Base-by-base conservation (phyloP, 495 filamentous ascomycete genomes). In the Symbiotaphrina buchneri region DNA sequence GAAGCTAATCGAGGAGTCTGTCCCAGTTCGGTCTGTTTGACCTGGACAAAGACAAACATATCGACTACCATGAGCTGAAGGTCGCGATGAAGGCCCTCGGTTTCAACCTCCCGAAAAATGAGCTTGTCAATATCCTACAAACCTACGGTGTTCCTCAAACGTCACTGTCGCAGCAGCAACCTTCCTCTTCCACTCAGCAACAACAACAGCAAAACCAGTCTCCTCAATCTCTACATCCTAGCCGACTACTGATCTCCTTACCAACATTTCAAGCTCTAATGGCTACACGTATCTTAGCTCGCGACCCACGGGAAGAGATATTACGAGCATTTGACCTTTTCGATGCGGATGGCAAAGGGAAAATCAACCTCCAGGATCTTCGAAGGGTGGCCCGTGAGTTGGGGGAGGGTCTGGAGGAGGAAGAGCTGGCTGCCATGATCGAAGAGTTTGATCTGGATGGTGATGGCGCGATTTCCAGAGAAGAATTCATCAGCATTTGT, bases 1-100 rank as follows among this genome's bases (percentile, higher is more conserved):
- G 10, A 3, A 11, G 3, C 28, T n/a, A 30, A 30, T 10, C 18
- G 4, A 3, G 4, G 26, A 33, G n/a, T n/a, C n/a, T n/a, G n/a
- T n/a, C n/a, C n/a, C 36, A 94, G 84, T 94, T 95, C 56, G 71
- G 68, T 33, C 76, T 95, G 47, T 95, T 95, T 59, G 85, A 95
- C 53, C 76, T 92, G 36, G 87, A 95, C 63, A 84, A 85, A 54
- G 84, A 95, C 58, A 64, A 69, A 31, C 65, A 77, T 43, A 81
- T 95, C 40, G 84, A 93, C 52, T 94, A 93, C 67, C 84, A 92
- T 52, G 85, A 95, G 52, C 78, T 95, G 48, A 84, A 87, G 58
- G 90, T 94, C 58, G 81, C 87, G 37, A 80, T 94, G 47, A 87
- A 90, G 55, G 85, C 85, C 5, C 71, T 95, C 10, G 85, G 85